A percentile compares a stretch with the other conserved stretches of the same genome.
Evolutionary conservation across 2,329 filamentous ascomycete genomes (phyloP).

Genomic region (Emydomyces testavorans): DNA sequence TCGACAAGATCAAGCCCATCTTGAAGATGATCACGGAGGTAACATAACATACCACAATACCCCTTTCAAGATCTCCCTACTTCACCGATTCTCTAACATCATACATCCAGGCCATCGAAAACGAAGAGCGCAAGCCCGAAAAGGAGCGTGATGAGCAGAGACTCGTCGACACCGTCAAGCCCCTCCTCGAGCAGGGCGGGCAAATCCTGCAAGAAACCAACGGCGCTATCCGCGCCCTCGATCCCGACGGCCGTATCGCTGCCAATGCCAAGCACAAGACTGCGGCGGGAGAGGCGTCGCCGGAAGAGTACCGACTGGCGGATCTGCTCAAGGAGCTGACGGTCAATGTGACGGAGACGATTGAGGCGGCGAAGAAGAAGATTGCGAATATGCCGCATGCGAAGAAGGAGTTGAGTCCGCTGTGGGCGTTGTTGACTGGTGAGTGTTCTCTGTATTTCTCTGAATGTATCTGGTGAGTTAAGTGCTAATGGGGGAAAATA

Average conservation of each 20-base stretch:
- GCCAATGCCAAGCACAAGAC: constrained; percentile 74
- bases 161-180: constrained; percentile 74
- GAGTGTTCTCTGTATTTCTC: background rate
- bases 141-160: constrained; percentile 85
- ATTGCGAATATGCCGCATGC: constrained; percentile 85
- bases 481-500: background rate
- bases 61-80: too few species aligned
- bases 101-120: constrained; percentile 59
- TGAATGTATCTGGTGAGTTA: background rate
- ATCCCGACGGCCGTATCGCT: constrained; percentile 77
- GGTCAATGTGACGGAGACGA: constrained; percentile 64
- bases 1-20: constrained; percentile 74
- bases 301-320: constrained; percentile 74
- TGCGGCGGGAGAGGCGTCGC: constrained; percentile 60
- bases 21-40: constrained; percentile 76
- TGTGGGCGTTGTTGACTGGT: constrained; percentile 55
- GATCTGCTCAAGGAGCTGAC: constrained; percentile 77
- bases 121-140: constrained; percentile 65
- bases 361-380: constrained; percentile 79
- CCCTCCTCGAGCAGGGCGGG: constrained; percentile 74
- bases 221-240: constrained; percentile 72
- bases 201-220: constrained; percentile 78
- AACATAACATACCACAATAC: constrained; percentile 24
- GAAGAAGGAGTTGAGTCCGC: constrained; percentile 86
- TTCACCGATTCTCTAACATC: background rate